These are phyloP conservation scores for Salix koriyanagi DNA, from an alignment of 345 rosid species.

Conservation along the genomic window DNA sequence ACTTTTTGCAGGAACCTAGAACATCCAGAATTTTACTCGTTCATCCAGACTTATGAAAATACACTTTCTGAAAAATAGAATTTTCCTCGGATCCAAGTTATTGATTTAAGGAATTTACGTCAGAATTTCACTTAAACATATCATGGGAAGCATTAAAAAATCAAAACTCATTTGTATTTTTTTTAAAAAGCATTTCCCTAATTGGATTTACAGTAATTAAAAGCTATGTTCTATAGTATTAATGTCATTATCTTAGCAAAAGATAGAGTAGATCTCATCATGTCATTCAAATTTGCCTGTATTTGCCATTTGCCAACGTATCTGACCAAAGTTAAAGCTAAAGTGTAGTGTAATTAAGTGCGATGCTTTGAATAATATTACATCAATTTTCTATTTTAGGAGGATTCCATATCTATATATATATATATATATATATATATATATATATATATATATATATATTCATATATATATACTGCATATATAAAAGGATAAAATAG, in stretches of 20 bases:
- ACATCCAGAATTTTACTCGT: too few species aligned
- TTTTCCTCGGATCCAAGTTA: not conserved
- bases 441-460: too few species aligned
- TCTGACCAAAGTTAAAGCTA: too few species aligned
- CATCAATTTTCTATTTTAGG: not conserved
- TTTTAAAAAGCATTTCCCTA: not conserved
- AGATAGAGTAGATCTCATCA: not conserved
- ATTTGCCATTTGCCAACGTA: too few species aligned
- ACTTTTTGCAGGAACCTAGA: accelerated
- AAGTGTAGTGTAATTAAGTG: not conserved
- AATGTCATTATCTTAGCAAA: not conserved
- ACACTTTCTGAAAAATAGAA: accelerated
- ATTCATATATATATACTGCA: too few species aligned
- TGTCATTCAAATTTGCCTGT: not conserved
- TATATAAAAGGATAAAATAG: too few species aligned
- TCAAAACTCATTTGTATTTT: not conserved
- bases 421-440: too few species aligned
- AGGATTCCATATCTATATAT: not conserved
- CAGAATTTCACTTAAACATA: not conserved
- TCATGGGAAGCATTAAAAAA: not conserved
- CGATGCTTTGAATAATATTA: not conserved
- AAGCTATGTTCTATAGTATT: not conserved
- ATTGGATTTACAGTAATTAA: not conserved
- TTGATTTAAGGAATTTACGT: not conserved
- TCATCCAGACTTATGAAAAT: too few species aligned